A percentile compares a stretch with the other conserved stretches of the same genome.
phyloP scores from a whole-genome alignment of 139 green algal species.

The Chlorella sp. region DNA sequence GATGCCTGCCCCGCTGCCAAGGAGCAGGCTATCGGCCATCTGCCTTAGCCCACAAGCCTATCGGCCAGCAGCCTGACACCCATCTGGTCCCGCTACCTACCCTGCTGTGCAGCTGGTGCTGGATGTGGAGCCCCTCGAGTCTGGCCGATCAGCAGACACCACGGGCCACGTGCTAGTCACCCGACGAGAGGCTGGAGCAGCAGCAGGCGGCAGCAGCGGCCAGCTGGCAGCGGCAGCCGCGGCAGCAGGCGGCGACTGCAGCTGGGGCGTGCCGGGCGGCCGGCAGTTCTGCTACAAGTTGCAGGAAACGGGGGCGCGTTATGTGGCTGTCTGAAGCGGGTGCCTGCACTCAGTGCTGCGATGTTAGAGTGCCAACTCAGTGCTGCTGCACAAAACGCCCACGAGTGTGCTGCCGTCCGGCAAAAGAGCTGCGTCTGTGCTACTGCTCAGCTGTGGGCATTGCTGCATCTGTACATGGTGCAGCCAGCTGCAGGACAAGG shows the following conservation, averaged over 20 bases:
- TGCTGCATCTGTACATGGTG: too few relatives aligned
- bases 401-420: too few relatives aligned
- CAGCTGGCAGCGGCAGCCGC: background rate
- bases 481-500: too few relatives aligned
- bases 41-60: too few relatives aligned
- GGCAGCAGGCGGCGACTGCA: background rate
- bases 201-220: conserved; percentile 4
- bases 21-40: too few relatives aligned
- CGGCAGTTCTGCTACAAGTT: conserved; percentile 2
- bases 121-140: conserved; percentile 15
- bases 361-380: background rate
- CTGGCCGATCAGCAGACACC: background rate
- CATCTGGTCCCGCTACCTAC: too few relatives aligned
- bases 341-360: too few relatives aligned
- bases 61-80: too few relatives aligned
- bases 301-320: background rate
- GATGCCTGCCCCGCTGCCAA: too few relatives aligned
- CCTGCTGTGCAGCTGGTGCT: conserved; percentile 9
- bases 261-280: background rate
- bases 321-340: background rate
- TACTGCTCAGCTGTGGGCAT: too few relatives aligned
- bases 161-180: background rate
- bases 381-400: too few relatives aligned
- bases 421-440: too few relatives aligned
- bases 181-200: background rate